Percentiles rank a stretch among this genome's conserved stretches.
phyloP scores from a whole-genome alignment of 2,329 filamentous ascomycete genomes.

The Arthrobotrys sphaeroides region DNA sequence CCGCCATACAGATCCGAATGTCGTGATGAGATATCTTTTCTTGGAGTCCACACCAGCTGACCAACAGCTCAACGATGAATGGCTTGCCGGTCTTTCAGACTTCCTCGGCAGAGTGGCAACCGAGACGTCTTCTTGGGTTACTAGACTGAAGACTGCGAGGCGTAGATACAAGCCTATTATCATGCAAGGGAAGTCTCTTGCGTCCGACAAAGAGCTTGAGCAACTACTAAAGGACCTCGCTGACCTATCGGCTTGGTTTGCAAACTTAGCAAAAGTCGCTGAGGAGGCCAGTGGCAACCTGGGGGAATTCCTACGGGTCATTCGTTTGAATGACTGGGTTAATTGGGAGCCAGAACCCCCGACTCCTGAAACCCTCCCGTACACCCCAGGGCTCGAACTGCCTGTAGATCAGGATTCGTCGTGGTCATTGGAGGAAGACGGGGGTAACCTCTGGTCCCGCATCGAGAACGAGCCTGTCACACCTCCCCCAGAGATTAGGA shows the following conservation, averaged over 20 bases:
- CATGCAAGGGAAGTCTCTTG: not conserved
- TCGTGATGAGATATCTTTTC: conserved; percentile 27
- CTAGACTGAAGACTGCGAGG: not conserved
- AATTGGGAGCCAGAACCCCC: no score
- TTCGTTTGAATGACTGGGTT: not conserved
- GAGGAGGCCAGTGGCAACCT: not conserved
- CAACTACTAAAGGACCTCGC: not conserved
- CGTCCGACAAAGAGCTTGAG: not conserved
- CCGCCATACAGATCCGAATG: not conserved
- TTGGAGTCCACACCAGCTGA: not conserved
- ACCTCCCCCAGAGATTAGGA: not conserved
- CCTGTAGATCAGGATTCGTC: not conserved
- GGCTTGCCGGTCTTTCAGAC: not conserved
- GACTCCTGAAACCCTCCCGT: conserved; percentile 4
- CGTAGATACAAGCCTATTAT: not conserved
- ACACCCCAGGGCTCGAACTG: not conserved
- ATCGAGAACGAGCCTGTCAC: not conserved
- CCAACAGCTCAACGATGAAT: conserved; percentile 24
- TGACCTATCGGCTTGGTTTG: not conserved
- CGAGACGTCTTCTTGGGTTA: not conserved
- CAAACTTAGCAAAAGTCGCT: not conserved
- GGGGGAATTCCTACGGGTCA: not conserved
- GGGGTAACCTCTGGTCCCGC: not conserved
- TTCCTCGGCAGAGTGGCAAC: not conserved
- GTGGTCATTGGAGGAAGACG: no score